phyloP scores from a whole-genome alignment of 306 rosid genomes.

The Cajanus cajan region DNA sequence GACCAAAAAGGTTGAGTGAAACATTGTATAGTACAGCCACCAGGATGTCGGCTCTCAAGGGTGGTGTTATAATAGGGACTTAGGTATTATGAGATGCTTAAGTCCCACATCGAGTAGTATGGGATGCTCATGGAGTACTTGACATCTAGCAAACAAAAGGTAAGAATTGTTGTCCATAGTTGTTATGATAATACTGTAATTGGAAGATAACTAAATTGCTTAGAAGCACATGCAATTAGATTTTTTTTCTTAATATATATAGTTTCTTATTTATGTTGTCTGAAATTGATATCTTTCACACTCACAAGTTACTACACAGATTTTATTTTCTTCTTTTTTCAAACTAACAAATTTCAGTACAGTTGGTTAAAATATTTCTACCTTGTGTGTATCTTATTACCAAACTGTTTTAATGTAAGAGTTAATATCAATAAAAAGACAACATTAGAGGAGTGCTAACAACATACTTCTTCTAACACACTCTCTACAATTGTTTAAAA shows the following conservation, averaged over 20 bases:
- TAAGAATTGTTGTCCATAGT: background rate
- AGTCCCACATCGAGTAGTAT: background rate
- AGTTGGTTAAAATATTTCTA: background rate
- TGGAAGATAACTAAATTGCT: background rate
- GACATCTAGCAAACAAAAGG: background rate
- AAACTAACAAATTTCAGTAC: background rate
- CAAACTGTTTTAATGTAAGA: background rate
- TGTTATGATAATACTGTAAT: background rate
- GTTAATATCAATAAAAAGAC: background rate
- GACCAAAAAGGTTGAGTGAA: background rate
- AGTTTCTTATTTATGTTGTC: background rate
- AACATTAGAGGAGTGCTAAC: background rate
- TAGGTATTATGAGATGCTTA: background rate
- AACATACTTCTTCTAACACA: background rate
- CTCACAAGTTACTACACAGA: background rate
- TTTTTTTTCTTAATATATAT: background rate
- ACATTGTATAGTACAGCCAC: background rate
- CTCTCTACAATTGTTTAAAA: background rate
- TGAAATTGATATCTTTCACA: background rate
- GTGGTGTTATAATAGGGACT: background rate
- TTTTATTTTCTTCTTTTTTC: background rate
- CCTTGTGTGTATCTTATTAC: background rate
- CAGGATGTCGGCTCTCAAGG: background rate
- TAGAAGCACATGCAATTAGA: background rate
- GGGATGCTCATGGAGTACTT: background rate